Base-by-base conservation (phyloP, 805 yeast genomes). In the Pichia paraexigua region DNA sequence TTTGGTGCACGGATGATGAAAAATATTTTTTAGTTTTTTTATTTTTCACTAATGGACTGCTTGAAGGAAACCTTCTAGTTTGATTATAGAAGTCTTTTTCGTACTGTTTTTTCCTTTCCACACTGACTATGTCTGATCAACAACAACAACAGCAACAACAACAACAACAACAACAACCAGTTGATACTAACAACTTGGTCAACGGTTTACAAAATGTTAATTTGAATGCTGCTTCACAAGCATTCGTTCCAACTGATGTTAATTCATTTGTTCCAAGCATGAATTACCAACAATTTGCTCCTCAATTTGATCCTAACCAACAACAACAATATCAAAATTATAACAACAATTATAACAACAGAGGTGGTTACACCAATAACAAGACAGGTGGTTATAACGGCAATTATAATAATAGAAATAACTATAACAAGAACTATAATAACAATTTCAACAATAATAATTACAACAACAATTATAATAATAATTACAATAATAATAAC, bases 231-330 rank as follows among this genome's bases (percentile, higher is more conserved):
- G 73, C 57, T 20, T 46, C 51, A 25, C 39, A 35, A n/a, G 51
- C 48, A 15, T 79, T 62, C 67, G 77, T 81, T 58, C 80, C 85
- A 30, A 72, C 70, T 55, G 71, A 70, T 40, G 76, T 77, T 12
- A 72, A 73, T 55, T 47, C 77, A 15, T 78, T 79, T 65, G 78
- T 76, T 50, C 80, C 82, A 45, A 55, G 55, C 39, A 50, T 53
- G 47, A 73, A 69, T 49, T 63, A 67, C 58, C 72, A 61, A 52
- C 53, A 69, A 22, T 69, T 68, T 49, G 64, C 60, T 43, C 76
- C 75, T 49, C 77, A 71, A 63, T 63, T 66, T 55, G 60, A 67
- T 50, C 67, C 63, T 51, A 59, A 58, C 46, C 59, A 60, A 50
- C 60, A 61, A 50, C 59, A 59, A 55, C 56, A 53, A 46, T 50